These are phyloP conservation scores for Stromatinia cepivora DNA, from an alignment of 2,329 filamentous ascomycete genomes.

Conservation along the genomic window DNA sequence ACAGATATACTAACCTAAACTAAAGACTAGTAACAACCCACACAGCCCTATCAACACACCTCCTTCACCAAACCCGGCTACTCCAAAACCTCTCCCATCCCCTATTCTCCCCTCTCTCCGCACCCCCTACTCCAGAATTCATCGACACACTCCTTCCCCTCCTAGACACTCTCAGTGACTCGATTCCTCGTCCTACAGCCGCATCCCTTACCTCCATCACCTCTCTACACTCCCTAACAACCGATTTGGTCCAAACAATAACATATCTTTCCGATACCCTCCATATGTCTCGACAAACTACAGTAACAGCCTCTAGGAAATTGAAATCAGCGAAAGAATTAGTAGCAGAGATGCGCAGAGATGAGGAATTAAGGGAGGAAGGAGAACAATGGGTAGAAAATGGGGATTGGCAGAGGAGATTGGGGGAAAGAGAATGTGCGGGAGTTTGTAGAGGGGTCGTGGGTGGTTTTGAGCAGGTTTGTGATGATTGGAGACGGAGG, in stretches of 20 bases:
- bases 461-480: conserved; percentile 88
- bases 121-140: conserved; percentile 61
- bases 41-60: conserved; percentile 70
- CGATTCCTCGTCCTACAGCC: conserved; percentile 65
- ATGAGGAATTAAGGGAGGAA: conserved; percentile 79
- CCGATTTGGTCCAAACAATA: conserved; percentile 75
- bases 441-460: conserved; percentile 84
- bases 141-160: conserved; percentile 70
- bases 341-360: conserved; percentile 78
- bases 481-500: conserved; percentile 77
- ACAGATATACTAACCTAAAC: conserved; percentile 22
- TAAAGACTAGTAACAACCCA: conserved; percentile 72
- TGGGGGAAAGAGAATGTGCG: conserved; percentile 78
- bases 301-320: conserved; percentile 75
- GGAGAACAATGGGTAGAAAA: conserved; percentile 78
- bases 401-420: conserved; percentile 78
- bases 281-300: conserved; percentile 90
- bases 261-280: conserved; percentile 87
- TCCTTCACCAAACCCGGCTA: conserved; percentile 72
- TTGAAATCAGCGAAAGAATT: conserved; percentile 81
- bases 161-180: conserved; percentile 62
- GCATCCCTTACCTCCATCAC: conserved; percentile 65
- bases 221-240: conserved; percentile 67
- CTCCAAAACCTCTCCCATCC: conserved; percentile 72
- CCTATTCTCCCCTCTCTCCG: conserved; percentile 67